A percentile compares a stretch with the other conserved stretches of the same genome.
These are phyloP conservation scores for Neurospora tetrasperma DNA, from an alignment of 495 filamentous ascomycete species.

Conservation along the genomic window DNA sequence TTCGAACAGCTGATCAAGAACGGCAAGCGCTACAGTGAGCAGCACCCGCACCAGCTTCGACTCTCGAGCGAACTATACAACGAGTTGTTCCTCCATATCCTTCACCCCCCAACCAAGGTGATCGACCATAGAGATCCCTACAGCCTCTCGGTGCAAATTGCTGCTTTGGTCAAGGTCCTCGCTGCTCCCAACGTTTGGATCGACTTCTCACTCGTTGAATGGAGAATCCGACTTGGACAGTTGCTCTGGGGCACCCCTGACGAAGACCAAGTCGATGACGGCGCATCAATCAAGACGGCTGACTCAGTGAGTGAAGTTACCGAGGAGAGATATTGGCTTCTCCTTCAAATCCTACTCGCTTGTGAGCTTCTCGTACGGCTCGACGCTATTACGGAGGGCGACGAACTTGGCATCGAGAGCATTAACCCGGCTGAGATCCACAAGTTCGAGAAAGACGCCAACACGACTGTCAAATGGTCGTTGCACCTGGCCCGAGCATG, in stretches of 20 bases:
- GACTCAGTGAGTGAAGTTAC: conserved; percentile 33
- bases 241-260: conserved; percentile 61
- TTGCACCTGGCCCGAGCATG: conserved; percentile 64
- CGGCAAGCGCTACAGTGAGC: conserved; percentile 34
- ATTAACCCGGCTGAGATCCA: conserved; percentile 50
- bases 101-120: conserved; percentile 47
- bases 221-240: conserved; percentile 72
- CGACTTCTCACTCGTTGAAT: conserved; percentile 70
- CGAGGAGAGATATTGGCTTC: conserved; percentile 59
- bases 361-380: conserved; percentile 69
- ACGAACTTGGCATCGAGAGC: conserved; percentile 36
- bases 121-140: conserved; percentile 48
- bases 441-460: conserved; percentile 54
- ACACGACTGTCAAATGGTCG: conserved; percentile 68
- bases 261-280: conserved; percentile 42
- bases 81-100: conserved; percentile 47
- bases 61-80: conserved; percentile 45
- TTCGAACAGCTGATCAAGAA: conserved; percentile 42
- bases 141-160: conserved; percentile 48
- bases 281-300: conserved; percentile 26
- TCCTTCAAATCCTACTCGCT: conserved; percentile 68
- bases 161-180: conserved; percentile 46
- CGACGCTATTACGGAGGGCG: conserved; percentile 56
- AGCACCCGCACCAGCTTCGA: conserved; percentile 26
- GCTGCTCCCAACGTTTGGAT: conserved; percentile 54